Evolutionary conservation across 352 stramenopile genomes (phyloP).

Genomic region (Hyphochytrium catenoides): DNA sequence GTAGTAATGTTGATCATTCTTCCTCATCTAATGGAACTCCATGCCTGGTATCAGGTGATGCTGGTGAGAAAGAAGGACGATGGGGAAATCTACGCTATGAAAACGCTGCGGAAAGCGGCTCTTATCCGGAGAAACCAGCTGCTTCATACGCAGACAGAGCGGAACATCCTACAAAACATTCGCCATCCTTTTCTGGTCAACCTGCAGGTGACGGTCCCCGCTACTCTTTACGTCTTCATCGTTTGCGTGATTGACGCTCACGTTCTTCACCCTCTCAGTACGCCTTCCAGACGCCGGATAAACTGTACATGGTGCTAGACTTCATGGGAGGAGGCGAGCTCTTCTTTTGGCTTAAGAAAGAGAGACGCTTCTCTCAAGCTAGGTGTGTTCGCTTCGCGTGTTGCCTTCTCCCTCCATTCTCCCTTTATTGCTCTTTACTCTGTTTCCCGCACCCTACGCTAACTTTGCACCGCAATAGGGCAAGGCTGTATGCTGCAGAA

Average conservation of each 20-base stretch:
- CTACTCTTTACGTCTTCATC: too few species aligned
- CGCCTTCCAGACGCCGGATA: slow-evolving; percentile 58
- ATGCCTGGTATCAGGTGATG: too few species aligned
- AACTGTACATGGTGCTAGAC: slow-evolving; percentile 81
- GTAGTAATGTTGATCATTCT: too few species aligned
- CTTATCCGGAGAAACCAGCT: slow-evolving; percentile 81
- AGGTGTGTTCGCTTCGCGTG: neutral
- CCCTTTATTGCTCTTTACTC: too few species aligned
- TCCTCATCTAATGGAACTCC: too few species aligned
- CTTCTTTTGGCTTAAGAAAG: slow-evolving; percentile 87
- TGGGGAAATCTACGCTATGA: slow-evolving; percentile 83
- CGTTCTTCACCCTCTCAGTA: slow-evolving; percentile 5
- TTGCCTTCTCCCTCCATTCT: too few species aligned
- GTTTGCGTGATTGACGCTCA: too few species aligned
- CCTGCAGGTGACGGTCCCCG: too few species aligned
- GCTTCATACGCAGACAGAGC: slow-evolving; percentile 76
- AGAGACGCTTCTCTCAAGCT: slow-evolving; percentile 66
- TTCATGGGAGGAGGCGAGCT: slow-evolving; percentile 80
- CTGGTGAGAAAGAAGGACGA: slow-evolving; percentile 81
- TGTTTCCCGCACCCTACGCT: too few species aligned
- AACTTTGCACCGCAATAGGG: slow-evolving; percentile 22
- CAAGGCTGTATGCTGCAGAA: slow-evolving; percentile 71
- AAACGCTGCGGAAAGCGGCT: slow-evolving; percentile 74
- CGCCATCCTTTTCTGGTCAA: slow-evolving; percentile 78
- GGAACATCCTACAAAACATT: slow-evolving; percentile 72